These are phyloP conservation scores for Nevesoporus exiguus DNA, from an alignment of 768 basidiomycete genomes.

Conservation along the genomic window DNA sequence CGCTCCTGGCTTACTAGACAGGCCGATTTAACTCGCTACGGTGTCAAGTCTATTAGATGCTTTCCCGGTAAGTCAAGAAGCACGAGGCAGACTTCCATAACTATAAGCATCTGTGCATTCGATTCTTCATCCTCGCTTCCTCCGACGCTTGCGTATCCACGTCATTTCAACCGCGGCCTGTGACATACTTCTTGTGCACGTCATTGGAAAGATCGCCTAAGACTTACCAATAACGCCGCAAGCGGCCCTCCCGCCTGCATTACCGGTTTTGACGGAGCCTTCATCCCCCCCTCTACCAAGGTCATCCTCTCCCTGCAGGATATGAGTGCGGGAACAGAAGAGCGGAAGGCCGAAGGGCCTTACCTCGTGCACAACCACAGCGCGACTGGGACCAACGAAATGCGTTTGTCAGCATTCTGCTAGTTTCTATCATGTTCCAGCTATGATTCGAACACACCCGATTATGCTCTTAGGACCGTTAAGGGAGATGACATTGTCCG, in stretches of 20 bases:
- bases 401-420: conserved; percentile 2
- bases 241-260: conserved; percentile 72
- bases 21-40: not conserved
- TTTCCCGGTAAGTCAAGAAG: conserved; percentile 14
- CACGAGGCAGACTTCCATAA: conserved; percentile 5
- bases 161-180: conserved; percentile 21
- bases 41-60: not conserved
- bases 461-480: conserved; percentile 66
- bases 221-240: conserved; percentile 74
- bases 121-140: not conserved
- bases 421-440: not conserved
- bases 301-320: conserved; percentile 66
- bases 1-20: not conserved
- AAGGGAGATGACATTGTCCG: conserved; percentile 60
- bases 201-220: conserved; percentile 1
- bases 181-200: not conserved
- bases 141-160: not conserved
- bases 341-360: conserved; percentile 11
- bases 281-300: conserved; percentile 65
- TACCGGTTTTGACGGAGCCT: conserved; percentile 75
- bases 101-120: conserved; percentile 5
- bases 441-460: conserved; percentile 45
- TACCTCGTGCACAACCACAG: conserved; percentile 73
- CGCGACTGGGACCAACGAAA: conserved; percentile 42
- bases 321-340: conserved; percentile 9